These are phyloP conservation scores for Escovopsis weberi DNA, from an alignment of 2,329 filamentous ascomycete genomes.

Conservation along the genomic window DNA sequence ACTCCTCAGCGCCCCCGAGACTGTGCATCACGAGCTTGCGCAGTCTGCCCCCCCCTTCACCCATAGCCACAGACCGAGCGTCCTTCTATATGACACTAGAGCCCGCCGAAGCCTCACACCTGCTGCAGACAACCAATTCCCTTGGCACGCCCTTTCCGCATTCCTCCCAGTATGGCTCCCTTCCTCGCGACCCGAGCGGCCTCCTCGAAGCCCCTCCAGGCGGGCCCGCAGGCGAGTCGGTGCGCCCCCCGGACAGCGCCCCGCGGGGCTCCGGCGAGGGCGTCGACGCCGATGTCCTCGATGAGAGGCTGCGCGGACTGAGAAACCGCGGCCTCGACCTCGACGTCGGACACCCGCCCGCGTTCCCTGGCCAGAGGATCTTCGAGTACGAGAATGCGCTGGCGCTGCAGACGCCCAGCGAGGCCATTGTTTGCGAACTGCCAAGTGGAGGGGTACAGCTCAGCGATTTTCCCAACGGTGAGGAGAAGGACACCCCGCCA, in stretches of 20 bases:
- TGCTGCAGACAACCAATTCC: constrained; percentile 23
- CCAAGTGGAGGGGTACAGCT: constrained; percentile 28
- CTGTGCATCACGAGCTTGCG: constrained; percentile 39
- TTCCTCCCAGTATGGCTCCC: constrained; percentile 43
- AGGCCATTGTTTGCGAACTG: constrained; percentile 35
- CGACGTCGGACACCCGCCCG: neutral
- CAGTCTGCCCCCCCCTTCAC: constrained; percentile 25
- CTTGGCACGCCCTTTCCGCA: constrained; percentile 12
- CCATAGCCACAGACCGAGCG: constrained; percentile 18
- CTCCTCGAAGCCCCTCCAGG: constrained; percentile 17
- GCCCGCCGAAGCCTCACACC: constrained; percentile 32
- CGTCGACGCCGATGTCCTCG: constrained; percentile 29
- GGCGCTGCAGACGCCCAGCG: constrained; percentile 30
- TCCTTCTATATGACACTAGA: constrained; percentile 52
- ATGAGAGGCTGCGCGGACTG: constrained; percentile 39
- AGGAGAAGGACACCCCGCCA: constrained; percentile 8
- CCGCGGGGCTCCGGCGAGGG: constrained; percentile 15
- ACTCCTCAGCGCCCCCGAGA: constrained; percentile 15
- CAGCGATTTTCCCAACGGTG: constrained; percentile 68
- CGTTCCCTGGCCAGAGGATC: constrained; percentile 36
- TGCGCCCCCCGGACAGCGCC: constrained; percentile 18
- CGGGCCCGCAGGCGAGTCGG: constrained; percentile 22
- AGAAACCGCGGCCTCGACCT: constrained; percentile 19
- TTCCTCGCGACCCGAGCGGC: constrained; percentile 27
- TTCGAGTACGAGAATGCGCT: constrained; percentile 47